These are phyloP conservation scores for Gaeumannomyces tritici DNA, from an alignment of 2,329 filamentous ascomycete genomes.

Conservation along the genomic window DNA sequence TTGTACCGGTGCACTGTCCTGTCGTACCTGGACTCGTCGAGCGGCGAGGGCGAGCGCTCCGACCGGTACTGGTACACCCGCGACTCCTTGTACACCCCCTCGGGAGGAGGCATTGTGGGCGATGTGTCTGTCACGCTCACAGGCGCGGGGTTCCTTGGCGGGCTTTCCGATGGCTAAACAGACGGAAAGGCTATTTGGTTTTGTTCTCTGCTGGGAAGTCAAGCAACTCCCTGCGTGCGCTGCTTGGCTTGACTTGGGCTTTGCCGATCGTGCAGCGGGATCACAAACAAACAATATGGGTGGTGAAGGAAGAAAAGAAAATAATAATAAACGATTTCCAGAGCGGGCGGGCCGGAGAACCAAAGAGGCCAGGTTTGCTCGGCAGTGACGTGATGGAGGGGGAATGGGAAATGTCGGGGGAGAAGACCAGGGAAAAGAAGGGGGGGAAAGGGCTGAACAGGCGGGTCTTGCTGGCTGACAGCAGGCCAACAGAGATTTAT, in stretches of 20 bases:
- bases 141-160: background rate
- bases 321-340: background rate
- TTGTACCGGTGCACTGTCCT: conserved; percentile 43
- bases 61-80: background rate
- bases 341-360: background rate
- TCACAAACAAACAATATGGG: background rate
- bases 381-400: conserved; percentile 4
- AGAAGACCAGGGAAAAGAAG: background rate
- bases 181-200: background rate
- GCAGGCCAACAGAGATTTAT: background rate
- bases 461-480: background rate
- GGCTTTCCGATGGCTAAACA: background rate
- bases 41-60: background rate
- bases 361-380: background rate
- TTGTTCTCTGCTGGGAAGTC: background rate
- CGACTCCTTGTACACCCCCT: conserved; percentile 4
- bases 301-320: background rate
- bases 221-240: background rate
- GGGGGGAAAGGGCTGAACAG: background rate
- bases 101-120: conserved; percentile 1
- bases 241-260: background rate
- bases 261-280: background rate
- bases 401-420: background rate
- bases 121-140: background rate
- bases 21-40: conserved; percentile 7